Percentiles rank a stretch among this genome's conserved stretches.
phyloP scores from a whole-genome alignment of 83 land plant species.

The Diphasiastrum complanatum region DNA sequence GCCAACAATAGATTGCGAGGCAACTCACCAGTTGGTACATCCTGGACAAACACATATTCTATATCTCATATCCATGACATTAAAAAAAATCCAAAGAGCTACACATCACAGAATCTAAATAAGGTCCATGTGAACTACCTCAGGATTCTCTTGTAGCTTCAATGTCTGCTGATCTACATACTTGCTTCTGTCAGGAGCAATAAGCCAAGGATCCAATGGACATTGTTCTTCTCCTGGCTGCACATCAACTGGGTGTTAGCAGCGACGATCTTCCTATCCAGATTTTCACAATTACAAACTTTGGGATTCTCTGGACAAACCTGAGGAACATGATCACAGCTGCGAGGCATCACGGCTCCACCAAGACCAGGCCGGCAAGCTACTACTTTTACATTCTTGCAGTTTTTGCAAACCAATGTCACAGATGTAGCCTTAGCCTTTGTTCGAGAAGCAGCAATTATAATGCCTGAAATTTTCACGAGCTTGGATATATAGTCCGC shows the following conservation, averaged over 20 bases:
- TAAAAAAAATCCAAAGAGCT: not conserved
- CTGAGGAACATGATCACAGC: constrained; percentile 90
- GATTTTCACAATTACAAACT: too few species aligned
- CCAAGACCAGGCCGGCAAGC: constrained; percentile 97
- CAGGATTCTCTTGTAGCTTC: constrained; percentile 96
- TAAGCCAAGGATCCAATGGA: constrained; percentile 89
- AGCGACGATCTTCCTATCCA: too few species aligned
- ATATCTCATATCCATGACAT: not conserved
- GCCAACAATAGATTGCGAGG: constrained; percentile 92
- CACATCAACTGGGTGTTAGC: too few species aligned
- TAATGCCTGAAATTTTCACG: constrained; percentile 87
- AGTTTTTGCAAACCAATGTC: constrained; percentile 78
- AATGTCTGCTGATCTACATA: constrained; percentile 97
- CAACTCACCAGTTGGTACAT: constrained; percentile 98
- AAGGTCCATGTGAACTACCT: constrained; percentile 37
- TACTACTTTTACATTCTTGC: constrained; percentile 67
- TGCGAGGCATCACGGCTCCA: constrained; percentile 91
- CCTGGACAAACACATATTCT: constrained; percentile 36
- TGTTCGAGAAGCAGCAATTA: constrained; percentile 83
- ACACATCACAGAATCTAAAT: not conserved
- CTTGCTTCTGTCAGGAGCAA: constrained; percentile 88
- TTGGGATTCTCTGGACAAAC: too few species aligned
- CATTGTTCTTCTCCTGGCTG: constrained; percentile 98
- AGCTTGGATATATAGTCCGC: constrained; percentile 83
- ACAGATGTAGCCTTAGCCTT: constrained; percentile 99